Evolutionary conservation across 257 asterid species (phyloP).

Genomic region (Avicennia marina): DNA sequence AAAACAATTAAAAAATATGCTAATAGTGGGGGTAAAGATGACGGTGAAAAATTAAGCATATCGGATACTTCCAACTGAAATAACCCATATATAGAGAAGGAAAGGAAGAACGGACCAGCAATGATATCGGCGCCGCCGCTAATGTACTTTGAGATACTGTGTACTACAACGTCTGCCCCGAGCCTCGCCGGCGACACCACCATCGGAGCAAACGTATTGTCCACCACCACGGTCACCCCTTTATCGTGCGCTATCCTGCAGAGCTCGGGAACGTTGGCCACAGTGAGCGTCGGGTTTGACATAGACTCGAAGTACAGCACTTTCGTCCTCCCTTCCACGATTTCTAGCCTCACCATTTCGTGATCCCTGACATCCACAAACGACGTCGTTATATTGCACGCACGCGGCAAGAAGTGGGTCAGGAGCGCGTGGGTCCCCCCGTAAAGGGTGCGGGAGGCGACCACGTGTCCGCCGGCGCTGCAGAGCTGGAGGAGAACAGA

Average conservation of each 20-base stretch:
- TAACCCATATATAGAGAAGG: neutral
- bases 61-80: too few relatives aligned
- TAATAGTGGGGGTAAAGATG: neutral
- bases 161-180: conserved; percentile 93
- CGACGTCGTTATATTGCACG: conserved; percentile 78
- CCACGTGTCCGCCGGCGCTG: conserved; percentile 90
- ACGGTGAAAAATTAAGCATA: too few relatives aligned
- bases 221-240: conserved; percentile 82
- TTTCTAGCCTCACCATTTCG: conserved; percentile 51
- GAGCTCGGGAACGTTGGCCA: conserved; percentile 86
- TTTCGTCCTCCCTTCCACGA: conserved; percentile 60
- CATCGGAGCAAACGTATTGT: conserved; percentile 94
- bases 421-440: conserved; percentile 95
- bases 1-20: neutral
- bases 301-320: conserved; percentile 75
- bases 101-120: conserved; percentile 44
- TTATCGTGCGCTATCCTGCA: conserved; percentile 80
- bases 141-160: conserved; percentile 84
- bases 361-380: conserved; percentile 68
- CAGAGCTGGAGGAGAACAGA: conserved; percentile 77
- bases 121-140: conserved; percentile 95
- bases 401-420: conserved; percentile 70
- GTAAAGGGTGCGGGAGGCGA: conserved; percentile 71
- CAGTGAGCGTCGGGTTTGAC: conserved; percentile 77
- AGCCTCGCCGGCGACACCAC: conserved; percentile 84